Base-by-base conservation (phyloP, 208 protist species). In the Trypanosomatidae sp. region DNA sequence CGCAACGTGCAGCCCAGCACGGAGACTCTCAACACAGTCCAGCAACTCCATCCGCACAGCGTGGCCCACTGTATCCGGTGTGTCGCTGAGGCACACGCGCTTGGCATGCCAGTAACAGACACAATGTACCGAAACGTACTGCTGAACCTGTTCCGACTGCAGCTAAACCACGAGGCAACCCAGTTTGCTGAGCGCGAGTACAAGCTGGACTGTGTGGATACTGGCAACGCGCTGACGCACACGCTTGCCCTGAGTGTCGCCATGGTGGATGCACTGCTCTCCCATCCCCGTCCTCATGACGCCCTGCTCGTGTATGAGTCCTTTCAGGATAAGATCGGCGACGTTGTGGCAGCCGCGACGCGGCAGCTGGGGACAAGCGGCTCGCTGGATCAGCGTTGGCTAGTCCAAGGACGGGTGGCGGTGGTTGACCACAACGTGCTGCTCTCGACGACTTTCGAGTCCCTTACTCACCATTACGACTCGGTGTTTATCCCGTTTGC, bases 401-500 rank as follows among this genome's bases (percentile, higher is more conserved):
- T 95, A 36, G 88, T 93, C 56, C 86, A 97, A 72, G 92, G 92
- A 13, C 89, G 92, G 33, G 89, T 97, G 4, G 92, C 87, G n/a
- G 89, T 97, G 1, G 81, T 95, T 19, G 92, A 97, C 71, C 92
- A 95, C 79, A 94, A 91, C 75, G 86, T 93, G 2, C 25, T 97
- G 17, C 83, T 95, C n/a, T 89, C 84, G 12, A 83, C 89, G n/a
- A 81, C 77, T 28, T 91, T 95, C 46, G 89, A 93, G 53, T 95
- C 90, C 13, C 84, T 97, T 66, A 73, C 87, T 5, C 46, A 72
- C 52, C 92, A 97, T 79, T 97, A 97, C 79, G 92, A 97, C 80
- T 85, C 89, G n/a, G n/a, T 97, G 28, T 87, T 97, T 55, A 75
- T 97, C 25, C 89, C 92, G 25, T 94, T 92, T 66, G 85, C 90